A percentile compares a stretch with the other conserved stretches of the same genome.
phyloP scores from a whole-genome alignment of 2,329 filamentous ascomycete genomes.

The Aspergillus sp. region DNA sequence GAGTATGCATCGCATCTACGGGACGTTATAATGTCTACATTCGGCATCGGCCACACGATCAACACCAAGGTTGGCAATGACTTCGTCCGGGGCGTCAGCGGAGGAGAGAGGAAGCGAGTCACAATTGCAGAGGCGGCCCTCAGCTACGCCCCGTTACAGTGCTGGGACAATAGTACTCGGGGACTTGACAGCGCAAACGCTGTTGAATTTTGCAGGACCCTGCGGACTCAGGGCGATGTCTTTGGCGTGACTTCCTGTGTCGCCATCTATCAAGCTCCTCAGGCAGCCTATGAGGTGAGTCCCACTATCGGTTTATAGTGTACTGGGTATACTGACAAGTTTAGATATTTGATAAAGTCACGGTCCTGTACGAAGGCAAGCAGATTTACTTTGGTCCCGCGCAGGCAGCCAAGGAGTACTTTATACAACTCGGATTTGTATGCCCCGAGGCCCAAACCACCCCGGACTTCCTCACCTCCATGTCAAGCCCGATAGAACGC shows the following conservation, averaged over 20 bases:
- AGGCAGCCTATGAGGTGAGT: conserved; percentile 12
- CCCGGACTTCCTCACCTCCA: conserved; percentile 14
- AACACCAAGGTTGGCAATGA: conserved; percentile 49
- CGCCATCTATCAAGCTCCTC: conserved; percentile 37
- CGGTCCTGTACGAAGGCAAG: conserved; percentile 59
- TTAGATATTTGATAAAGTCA: conserved; percentile 59
- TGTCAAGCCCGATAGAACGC: conserved; percentile 61
- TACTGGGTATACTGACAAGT: background rate
- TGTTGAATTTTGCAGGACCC: conserved; percentile 49
- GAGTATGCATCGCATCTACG: background rate
- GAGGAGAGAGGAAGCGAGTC: conserved; percentile 58
- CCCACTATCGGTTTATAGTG: background rate
- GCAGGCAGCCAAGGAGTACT: conserved; percentile 59
- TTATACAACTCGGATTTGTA: conserved; percentile 48
- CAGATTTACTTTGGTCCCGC: conserved; percentile 54
- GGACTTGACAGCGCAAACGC: conserved; percentile 51
- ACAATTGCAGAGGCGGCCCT: conserved; percentile 53
- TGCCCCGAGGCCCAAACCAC: conserved; percentile 10
- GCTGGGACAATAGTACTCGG: conserved; percentile 42
- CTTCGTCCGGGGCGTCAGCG: conserved; percentile 58
- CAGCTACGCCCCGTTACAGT: conserved; percentile 39
- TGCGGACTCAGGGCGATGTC: conserved; percentile 46
- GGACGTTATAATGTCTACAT: conserved; percentile 2
- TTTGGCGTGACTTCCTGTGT: conserved; percentile 42
- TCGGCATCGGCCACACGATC: conserved; percentile 40